Percentiles rank a stretch among this genome's conserved stretches.
Evolutionary conservation across 768 basidiomycete genomes (phyloP).

Genomic region (Mycena haematopus): DNA sequence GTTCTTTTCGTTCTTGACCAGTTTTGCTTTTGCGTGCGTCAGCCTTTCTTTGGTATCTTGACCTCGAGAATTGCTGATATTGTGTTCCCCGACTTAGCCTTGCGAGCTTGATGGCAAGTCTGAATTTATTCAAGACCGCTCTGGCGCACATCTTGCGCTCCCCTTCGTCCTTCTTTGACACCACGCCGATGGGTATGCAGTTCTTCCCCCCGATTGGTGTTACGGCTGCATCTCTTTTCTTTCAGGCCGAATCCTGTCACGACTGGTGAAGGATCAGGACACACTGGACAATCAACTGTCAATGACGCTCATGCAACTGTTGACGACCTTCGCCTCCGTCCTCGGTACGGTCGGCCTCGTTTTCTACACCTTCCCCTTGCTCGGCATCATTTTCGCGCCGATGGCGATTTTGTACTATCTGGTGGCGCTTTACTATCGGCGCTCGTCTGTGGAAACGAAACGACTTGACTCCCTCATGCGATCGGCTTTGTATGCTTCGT

Average conservation of each 20-base stretch:
- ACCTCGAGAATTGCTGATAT: neutral
- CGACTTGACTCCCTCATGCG: conserved; percentile 68
- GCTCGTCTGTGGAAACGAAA: conserved; percentile 68
- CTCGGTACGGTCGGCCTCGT: conserved; percentile 64
- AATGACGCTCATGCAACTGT: conserved; percentile 54
- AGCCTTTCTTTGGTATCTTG: neutral
- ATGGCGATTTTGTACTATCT: conserved; percentile 58
- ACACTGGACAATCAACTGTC: conserved; percentile 59
- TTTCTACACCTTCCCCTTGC: conserved; percentile 71
- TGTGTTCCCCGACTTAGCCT: conserved; percentile 35
- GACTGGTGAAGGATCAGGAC: conserved; percentile 68
- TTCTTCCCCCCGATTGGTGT: no score
- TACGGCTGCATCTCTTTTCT: no score
- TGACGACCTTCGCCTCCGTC: conserved; percentile 49
- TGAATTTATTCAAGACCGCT: conserved; percentile 61
- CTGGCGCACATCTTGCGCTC: conserved; percentile 63
- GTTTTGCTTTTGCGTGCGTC: conserved; percentile 57
- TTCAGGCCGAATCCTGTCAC: conserved; percentile 61
- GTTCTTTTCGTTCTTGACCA: conserved; percentile 56
- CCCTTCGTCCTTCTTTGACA: conserved; percentile 74
- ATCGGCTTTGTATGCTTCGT: conserved; percentile 62
- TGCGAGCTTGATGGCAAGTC: conserved; percentile 47
- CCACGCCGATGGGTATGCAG: conserved; percentile 65
- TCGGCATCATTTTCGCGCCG: conserved; percentile 69
- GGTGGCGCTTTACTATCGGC: conserved; percentile 62